These are phyloP conservation scores for Achaetomiella virescens DNA, from an alignment of 495 filamentous ascomycete genomes.

Conservation along the genomic window DNA sequence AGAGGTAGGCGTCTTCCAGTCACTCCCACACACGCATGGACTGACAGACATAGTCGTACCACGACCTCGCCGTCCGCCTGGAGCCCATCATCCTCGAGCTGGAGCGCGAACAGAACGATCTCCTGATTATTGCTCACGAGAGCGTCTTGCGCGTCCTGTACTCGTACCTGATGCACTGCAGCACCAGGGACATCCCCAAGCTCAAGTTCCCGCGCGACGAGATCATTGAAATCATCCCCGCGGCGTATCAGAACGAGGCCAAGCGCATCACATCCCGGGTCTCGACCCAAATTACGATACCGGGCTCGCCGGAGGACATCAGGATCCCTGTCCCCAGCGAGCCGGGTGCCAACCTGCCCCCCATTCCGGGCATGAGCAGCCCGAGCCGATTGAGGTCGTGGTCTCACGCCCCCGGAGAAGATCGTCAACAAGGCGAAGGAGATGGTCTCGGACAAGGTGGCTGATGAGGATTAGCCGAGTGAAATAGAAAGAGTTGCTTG, in stretches of 20 bases:
- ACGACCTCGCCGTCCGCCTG: conserved; percentile 94
- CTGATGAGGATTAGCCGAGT: conserved; percentile 37
- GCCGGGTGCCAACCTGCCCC: conserved; percentile 21
- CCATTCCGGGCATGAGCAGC: conserved; percentile 31
- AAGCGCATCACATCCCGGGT: conserved; percentile 65
- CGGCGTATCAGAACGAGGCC: conserved; percentile 92
- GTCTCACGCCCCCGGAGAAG: conserved; percentile 37
- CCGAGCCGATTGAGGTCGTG: conserved; percentile 22
- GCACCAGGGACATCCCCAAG: conserved; percentile 89
- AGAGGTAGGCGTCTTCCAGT: conserved; percentile 53
- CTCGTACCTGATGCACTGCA: conserved; percentile 97
- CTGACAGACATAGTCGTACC: conserved; percentile 68
- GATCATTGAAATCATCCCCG: conserved; percentile 97
- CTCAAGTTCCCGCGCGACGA: conserved; percentile 93
- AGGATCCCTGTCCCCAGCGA: conserved; percentile 65
- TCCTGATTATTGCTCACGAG: conserved; percentile 97
- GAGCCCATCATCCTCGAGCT: conserved; percentile 98
- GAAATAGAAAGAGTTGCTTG: neutral
- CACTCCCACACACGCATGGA: neutral
- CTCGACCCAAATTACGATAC: conserved; percentile 44
- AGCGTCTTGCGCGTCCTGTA: conserved; percentile 93
- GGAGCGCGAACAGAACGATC: conserved; percentile 92
- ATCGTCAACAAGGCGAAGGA: conserved; percentile 42
- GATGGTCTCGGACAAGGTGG: conserved; percentile 41
- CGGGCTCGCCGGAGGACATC: conserved; percentile 75